phyloP scores from a whole-genome alignment of 2,329 filamentous ascomycete species.

The Aspergillus tanneri region DNA sequence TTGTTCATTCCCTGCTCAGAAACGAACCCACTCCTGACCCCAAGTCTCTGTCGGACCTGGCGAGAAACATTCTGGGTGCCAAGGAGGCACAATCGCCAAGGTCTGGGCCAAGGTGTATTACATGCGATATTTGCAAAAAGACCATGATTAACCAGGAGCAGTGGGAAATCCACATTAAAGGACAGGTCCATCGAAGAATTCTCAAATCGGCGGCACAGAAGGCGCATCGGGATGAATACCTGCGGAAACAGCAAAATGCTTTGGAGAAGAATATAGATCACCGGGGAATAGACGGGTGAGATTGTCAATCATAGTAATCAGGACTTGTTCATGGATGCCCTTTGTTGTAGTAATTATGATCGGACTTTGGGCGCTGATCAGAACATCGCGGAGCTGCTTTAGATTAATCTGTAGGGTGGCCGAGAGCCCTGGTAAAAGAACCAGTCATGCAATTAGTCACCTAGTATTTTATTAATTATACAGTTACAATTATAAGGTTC shows the following conservation, averaged over 20 bases:
- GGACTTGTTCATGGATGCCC: too few relatives aligned
- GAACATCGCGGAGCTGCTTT: neutral
- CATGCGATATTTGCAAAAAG: constrained; percentile 69
- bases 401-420: too few relatives aligned
- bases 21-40: constrained; percentile 55
- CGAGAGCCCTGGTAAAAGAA: too few relatives aligned
- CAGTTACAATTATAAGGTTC: neutral
- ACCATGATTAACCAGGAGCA: constrained; percentile 57
- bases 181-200: constrained; percentile 58
- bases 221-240: constrained; percentile 33
- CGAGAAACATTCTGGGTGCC: constrained; percentile 57
- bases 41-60: constrained; percentile 58
- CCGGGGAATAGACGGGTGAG: too few relatives aligned
- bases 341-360: too few relatives aligned
- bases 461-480: neutral
- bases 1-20: constrained; percentile 65
- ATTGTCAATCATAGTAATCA: too few relatives aligned
- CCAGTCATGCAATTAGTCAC: too few relatives aligned
- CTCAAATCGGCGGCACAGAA: constrained; percentile 45
- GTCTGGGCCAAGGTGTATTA: constrained; percentile 51
- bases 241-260: constrained; percentile 25
- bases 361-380: neutral
- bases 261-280: constrained; percentile 5
- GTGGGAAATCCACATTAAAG: constrained; percentile 58
- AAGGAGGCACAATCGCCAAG: constrained; percentile 54